These are phyloP conservation scores for Fusarium citri DNA, from an alignment of 2,329 filamentous ascomycete species.

Conservation along the genomic window DNA sequence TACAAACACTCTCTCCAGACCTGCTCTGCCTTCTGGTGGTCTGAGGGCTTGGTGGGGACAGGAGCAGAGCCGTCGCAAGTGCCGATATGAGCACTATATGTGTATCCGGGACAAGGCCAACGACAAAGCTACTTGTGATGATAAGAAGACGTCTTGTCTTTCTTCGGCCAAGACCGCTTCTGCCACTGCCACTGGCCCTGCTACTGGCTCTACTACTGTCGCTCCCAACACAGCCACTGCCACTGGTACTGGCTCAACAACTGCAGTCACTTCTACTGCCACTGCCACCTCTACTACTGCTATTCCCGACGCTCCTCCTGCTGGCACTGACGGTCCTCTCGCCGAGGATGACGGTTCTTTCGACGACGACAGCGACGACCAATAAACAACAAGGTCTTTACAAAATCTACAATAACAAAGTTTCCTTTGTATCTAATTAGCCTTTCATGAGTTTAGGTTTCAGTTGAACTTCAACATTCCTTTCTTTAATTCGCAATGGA, in stretches of 20 bases:
- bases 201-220: neutral
- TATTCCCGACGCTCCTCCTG: neutral
- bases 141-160: neutral
- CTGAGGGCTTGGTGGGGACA: constrained; percentile 7
- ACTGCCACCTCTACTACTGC: neutral
- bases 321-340: neutral
- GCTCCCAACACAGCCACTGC: neutral
- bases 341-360: neutral
- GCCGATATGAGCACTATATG: neutral
- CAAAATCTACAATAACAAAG: neutral
- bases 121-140: neutral
- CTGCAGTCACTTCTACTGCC: neutral
- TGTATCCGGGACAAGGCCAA: neutral
- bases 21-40: neutral
- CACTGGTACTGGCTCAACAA: neutral
- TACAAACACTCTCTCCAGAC: neutral
- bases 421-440: neutral
- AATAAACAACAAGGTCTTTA: no score
- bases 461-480: neutral
- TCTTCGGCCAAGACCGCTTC: neutral
- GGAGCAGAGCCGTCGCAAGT: neutral
- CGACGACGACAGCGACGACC: neutral
- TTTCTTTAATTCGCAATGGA: neutral
- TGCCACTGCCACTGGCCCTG: neutral
- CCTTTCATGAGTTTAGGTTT: no score